These are phyloP conservation scores for Epichloe coenophiala DNA, from an alignment of 2,329 filamentous ascomycete species.

Conservation along the genomic window DNA sequence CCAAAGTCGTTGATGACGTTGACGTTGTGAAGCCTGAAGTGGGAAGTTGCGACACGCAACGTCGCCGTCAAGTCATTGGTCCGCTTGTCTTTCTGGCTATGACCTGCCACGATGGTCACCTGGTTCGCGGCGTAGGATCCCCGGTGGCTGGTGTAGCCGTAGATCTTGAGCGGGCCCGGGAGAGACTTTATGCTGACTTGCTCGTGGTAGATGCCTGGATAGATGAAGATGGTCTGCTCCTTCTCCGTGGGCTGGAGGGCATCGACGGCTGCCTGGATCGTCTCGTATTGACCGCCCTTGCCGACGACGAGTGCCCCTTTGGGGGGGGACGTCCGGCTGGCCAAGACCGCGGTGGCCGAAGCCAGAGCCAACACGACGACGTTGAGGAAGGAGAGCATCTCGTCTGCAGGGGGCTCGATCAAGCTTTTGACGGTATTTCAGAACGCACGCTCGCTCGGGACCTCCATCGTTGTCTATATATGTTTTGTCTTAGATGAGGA, in stretches of 20 bases:
- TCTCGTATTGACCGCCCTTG: neutral
- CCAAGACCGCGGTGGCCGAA: neutral
- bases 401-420: neutral
- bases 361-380: neutral
- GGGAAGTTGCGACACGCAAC: conserved; percentile 27
- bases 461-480: no score
- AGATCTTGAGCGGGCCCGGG: conserved; percentile 33
- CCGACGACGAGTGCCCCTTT: neutral
- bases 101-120: conserved; percentile 34
- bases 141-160: conserved; percentile 43
- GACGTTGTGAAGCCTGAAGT: conserved; percentile 49
- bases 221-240: conserved; percentile 1
- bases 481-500: no score
- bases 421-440: neutral
- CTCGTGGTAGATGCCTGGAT: neutral
- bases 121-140: conserved; percentile 39
- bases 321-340: neutral
- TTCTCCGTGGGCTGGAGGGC: neutral
- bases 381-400: neutral
- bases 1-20: conserved; percentile 33
- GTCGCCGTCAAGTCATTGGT: conserved; percentile 40
- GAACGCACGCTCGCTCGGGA: no score
- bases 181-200: neutral
- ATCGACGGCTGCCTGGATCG: neutral
- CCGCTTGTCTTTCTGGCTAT: conserved; percentile 22